Base-by-base conservation (phyloP, 1,284 basidiomycete genomes). In the Ceratobasidium sp. region DNA sequence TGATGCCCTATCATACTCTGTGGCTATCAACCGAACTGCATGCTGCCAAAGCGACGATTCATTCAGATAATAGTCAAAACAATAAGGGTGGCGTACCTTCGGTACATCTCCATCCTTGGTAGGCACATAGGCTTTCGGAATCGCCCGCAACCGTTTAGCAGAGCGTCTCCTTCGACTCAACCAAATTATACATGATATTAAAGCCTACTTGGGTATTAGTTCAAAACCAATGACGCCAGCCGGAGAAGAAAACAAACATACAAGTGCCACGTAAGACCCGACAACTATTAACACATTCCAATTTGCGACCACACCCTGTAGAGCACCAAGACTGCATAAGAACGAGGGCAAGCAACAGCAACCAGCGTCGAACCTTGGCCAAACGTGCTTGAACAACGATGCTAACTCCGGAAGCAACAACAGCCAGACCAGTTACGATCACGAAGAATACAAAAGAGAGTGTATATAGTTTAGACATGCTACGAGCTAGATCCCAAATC, bases 261-360 rank as follows among this genome's bases (percentile, higher is more conserved):
- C 79, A n/a, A 79, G 61, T 15, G 77, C 76, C 8, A 78, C 54
- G 54, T 79, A 79, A 37, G 73, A 79, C 17, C 76, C 79, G 9
- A 79, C 79, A 22, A 79, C 76, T 40, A 77, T 76, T 25, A 79
- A 44, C 9, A 79, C 79, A 46, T 79, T 79, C 79, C 79, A 79
- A 57, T 79, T 78, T 9, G 77, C 79, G 7, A 64, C 70, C 19
- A 64, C 57, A 22, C 59, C 70, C 70, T 73, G 52, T 40, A 49
- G 15, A 25, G 6, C 13, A 32, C 37, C 19, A 34, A n/a, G 61
- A 17, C 2, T 32, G 29, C 11, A 4, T 44, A 6, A 43, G 19
- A 62, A 19, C 25, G 17, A 56, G 22, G 6, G 7, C 7, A 19
- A n/a, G 6, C 22, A 17, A 15, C 22, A 43, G 22, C 0, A 40